Percentiles rank a stretch among this genome's conserved stretches.
phyloP scores from a whole-genome alignment of 768 basidiomycete species.

The Lactarius psammicola region DNA sequence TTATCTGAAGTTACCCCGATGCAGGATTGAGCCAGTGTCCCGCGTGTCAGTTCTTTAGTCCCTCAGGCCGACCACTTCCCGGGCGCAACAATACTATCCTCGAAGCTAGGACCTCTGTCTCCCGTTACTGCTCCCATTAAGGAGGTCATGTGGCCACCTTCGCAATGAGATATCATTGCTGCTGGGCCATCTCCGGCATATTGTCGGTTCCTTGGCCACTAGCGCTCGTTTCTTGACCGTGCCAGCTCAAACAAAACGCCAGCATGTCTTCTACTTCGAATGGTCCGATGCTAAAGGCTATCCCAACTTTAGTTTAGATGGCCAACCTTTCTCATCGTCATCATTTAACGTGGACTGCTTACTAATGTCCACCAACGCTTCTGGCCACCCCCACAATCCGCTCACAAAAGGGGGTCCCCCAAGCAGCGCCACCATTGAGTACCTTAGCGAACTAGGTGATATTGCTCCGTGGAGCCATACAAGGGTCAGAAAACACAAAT shows the following conservation, averaged over 20 bases:
- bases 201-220: neutral
- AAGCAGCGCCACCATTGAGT: neutral
- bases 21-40: neutral
- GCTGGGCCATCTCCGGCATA: neutral
- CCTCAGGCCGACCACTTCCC: neutral
- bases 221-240: neutral
- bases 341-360: neutral
- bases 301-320: neutral
- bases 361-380: neutral
- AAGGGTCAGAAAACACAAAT: neutral
- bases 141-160: neutral
- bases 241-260: neutral
- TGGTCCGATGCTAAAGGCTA: neutral
- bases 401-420: neutral
- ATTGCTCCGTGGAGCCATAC: neutral
- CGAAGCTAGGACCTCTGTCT: neutral
- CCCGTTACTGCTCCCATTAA: neutral
- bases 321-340: neutral
- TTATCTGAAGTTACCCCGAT: conserved; percentile 11
- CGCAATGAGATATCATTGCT: neutral
- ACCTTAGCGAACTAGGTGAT: neutral
- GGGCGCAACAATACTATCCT: neutral
- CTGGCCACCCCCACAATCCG: neutral
- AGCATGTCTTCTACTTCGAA: neutral
- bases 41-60: neutral